A percentile compares a stretch with the other conserved stretches of the same genome.
Conservation (phyloP, 2,329 filamentous ascomycete species). For the Nemania sp. region DNA sequence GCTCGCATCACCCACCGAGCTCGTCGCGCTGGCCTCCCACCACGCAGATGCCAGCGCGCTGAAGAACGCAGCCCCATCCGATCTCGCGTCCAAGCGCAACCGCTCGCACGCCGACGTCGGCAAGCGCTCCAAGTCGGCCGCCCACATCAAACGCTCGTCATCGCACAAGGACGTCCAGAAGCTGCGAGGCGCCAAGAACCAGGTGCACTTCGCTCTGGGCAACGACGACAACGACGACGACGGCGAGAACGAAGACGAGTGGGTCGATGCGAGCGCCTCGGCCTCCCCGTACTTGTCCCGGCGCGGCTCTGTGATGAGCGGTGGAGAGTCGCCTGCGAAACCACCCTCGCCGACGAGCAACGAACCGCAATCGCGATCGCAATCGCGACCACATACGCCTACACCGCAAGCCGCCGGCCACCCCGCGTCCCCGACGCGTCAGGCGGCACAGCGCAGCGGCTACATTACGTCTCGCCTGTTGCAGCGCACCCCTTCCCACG, state of each 20-base stretch:
- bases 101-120: slow-evolving; percentile 60
- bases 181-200: slow-evolving; percentile 48
- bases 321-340: slow-evolving; percentile 51
- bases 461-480: slow-evolving; percentile 70
- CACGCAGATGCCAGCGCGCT: slow-evolving; percentile 15
- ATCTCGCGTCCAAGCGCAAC: slow-evolving; percentile 54
- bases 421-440: slow-evolving; percentile 42
- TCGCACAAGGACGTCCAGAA: slow-evolving; percentile 55
- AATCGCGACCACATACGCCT: slow-evolving; percentile 8
- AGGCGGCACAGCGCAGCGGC: slow-evolving; percentile 59
- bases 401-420: slow-evolving; percentile 1
- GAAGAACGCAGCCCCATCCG: slow-evolving; percentile 57
- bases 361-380: slow-evolving; percentile 32
- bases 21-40: slow-evolving; percentile 40
- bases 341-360: slow-evolving; percentile 39
- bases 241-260: slow-evolving; percentile 64
- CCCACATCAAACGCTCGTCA: slow-evolving; percentile 56
- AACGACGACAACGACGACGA: slow-evolving; percentile 54
- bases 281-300: slow-evolving; percentile 62
- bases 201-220: slow-evolving; percentile 67
- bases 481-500: slow-evolving; percentile 64
- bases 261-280: slow-evolving; percentile 68
- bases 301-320: slow-evolving; percentile 54
- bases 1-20: slow-evolving; percentile 1
- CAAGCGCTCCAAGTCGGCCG: slow-evolving; percentile 55